Evolutionary conservation across 805 yeast species (phyloP), one percentile per base, ranked within the genome.

Genomic region (Schizosaccharomyces osmophilus): DNA sequence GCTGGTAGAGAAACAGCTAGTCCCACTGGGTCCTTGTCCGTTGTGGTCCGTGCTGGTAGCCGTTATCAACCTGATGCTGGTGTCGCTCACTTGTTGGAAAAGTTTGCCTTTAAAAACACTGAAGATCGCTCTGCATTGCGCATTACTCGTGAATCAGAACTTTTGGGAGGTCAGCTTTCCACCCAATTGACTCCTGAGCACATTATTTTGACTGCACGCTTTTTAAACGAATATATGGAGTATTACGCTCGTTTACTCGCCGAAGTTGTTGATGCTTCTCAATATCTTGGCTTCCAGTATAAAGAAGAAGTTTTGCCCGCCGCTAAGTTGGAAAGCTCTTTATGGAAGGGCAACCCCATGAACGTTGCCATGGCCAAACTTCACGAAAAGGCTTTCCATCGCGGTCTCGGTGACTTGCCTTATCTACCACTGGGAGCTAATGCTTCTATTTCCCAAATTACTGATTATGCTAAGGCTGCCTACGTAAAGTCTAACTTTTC

Each of bases 101-200:
- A 87, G 73, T 88, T 82, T 73, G 84, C 83, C 68, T 93, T 84
- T 78, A 69, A 71, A 71, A 83, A 85, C 78, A 87, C 95, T 62
- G 77, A 78, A 64, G 73, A 81, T 68, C 87, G 87, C 73, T 84
- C 96, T 22, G 95, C 93, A 29, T 79, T 93, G 71, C 85, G 97
- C 77, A 78, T 89, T 69, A 85, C 88, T 70, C 85, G 98, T 75
- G 98, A 93, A 76, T 76, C 89, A 61, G 98, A 90, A 77, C 80
- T 93, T 66, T 78, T 90, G 66, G 97, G 98, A 67, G 97, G 95
- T 71, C 74, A 73, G 64, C 80, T 87, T 73, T 70, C 78, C 60
- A 77, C 95, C 57, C 68, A 70, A 62, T 83, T 87, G 67, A 82
- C 85, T 73, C 84, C 96, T 77, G 97, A 93, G 72, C 77, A 83